Evolutionary conservation across 768 basidiomycete species (phyloP), one percentile per base, ranked within the genome.

Genomic region (Panaeolus cyanescens): DNA sequence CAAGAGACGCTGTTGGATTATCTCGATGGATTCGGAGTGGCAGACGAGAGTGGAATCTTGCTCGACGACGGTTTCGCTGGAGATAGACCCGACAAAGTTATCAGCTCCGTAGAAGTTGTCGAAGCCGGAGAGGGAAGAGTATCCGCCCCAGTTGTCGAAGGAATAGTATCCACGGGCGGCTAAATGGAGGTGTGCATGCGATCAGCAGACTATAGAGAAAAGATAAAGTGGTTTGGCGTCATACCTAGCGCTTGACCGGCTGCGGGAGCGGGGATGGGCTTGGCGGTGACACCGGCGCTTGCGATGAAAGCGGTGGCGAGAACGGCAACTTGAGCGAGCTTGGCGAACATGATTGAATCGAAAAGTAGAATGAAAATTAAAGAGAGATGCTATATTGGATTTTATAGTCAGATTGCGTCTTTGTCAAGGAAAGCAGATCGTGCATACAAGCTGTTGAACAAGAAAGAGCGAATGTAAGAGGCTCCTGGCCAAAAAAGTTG

Each of bases 1-100:
- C 32, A 77, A 71, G 34, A 83, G 74, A 9, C 76, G 74, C 62
- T 83, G 81, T 61, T 83, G 82, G 56, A 82, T 72, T 67, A 83
- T 77, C 57, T 71, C 70, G 55, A 80, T 64, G 34, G 65, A 63
- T 64, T 75, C 68, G 19, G 71, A 68, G 60, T 73, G 77, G 73
- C 79, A 81, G 56, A 80, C 79, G 30, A 82, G 61, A 39, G 77
- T 69, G 15, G 76, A 59, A 59, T 75, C 70, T 53, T 77, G 70
- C 39, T 42, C 19, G 8, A 77, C 71, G 55, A 80, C 63, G 33
- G 72, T 70, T 60, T 77, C 71, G 55, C 62, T 66, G 65, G 72
- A 77, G 59, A 68, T 62, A 60, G 64, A 71, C 58, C 79, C 77
- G 64, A 73, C 73, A 62, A 80, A 83, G 74, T 82, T 78, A 56